Evolutionary conservation across 352 stramenopile genomes (phyloP), one percentile per base, ranked within the genome.

Genomic region (Peronosclerospora sorghi): DNA sequence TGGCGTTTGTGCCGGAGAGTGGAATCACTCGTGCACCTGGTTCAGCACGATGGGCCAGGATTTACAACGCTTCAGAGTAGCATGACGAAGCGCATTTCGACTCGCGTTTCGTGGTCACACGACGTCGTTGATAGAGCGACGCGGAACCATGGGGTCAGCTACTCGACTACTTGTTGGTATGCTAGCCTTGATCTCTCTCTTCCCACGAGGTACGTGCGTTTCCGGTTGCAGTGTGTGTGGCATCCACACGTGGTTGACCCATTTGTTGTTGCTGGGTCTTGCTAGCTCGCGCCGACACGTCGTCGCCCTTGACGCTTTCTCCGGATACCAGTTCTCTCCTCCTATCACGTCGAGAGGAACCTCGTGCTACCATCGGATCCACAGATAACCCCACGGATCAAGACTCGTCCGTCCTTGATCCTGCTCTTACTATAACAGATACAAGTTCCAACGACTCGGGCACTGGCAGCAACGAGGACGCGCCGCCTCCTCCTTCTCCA

Each of bases 111-210:
- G 13, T 8, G 4, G 3, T 32, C 28, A 32, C 4, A 32, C 9
- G 3, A 32, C 9, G 13, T 32, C 13, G 2, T 32, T 14, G 40
- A 45, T 45, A 32, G 32, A 45, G 15, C 28, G 42, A 29, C 26
- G 30, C 39, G 23, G 41, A n/a, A n/a, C n/a, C 37, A 65, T 65
- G 56, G 30, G 38, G 20, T 51, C 45, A 48, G 50, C 28, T 53
- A 36, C 21, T 37, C 47, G 23, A 26, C 41, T 65, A 24, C 46
- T 65, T 29, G 32, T 65, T n/a, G n/a, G n/a, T 1, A 10, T 53
- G 13, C 30, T 65, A 9, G 51, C 28, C 21, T 46, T 57, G 15
- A 14, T 45, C 21, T 20, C 3, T 26, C 21, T 26, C 21, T 3
- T 26, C 54, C 59, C 41, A 51, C 60, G 44, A 28, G n/a, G 10